Evolutionary conservation across 73 alveolate genomes (phyloP).

Genomic region (Effrenium voratum): DNA sequence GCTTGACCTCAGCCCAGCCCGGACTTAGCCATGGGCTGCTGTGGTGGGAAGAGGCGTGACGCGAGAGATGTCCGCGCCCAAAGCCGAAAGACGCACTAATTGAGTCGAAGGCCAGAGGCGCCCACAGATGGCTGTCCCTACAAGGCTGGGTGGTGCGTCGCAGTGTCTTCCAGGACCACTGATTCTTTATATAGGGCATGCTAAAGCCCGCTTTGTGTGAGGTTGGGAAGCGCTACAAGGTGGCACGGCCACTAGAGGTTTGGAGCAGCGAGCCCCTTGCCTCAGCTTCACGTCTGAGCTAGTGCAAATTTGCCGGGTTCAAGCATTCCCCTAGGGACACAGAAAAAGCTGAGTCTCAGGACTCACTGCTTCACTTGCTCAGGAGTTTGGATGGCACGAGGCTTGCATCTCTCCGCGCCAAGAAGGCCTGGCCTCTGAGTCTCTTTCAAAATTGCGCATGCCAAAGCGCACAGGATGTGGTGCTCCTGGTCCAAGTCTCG

Average conservation of each 20-base stretch:
- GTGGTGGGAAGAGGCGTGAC: too few species aligned
- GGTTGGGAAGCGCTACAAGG: slow-evolving; percentile 76
- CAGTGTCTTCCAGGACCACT: too few species aligned
- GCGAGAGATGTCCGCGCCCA: too few species aligned
- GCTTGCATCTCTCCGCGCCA: slow-evolving; percentile 6
- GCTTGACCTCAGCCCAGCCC: too few species aligned
- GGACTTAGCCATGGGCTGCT: too few species aligned
- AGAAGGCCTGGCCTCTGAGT: slow-evolving; percentile 10
- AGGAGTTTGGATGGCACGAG: slow-evolving; percentile 42
- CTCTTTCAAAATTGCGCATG: not conserved
- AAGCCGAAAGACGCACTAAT: too few species aligned
- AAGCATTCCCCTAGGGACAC: too few species aligned
- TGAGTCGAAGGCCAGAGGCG: too few species aligned
- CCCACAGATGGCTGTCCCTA: too few species aligned
- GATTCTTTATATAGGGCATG: too few species aligned
- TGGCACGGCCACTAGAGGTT: slow-evolving; percentile 42
- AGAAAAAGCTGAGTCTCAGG: too few species aligned
- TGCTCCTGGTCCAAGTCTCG: slow-evolving; percentile 46
- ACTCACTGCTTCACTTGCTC: not conserved
- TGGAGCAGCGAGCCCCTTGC: slow-evolving; percentile 13
- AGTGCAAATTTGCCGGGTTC: not conserved
- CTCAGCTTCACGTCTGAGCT: not conserved
- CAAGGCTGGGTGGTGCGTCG: too few species aligned
- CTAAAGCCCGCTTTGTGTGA: not conserved
- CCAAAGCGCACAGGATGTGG: slow-evolving; percentile 16